These are phyloP conservation scores for Trypanosoma brucei DNA, from an alignment of 208 protist species.

Conservation along the genomic window DNA sequence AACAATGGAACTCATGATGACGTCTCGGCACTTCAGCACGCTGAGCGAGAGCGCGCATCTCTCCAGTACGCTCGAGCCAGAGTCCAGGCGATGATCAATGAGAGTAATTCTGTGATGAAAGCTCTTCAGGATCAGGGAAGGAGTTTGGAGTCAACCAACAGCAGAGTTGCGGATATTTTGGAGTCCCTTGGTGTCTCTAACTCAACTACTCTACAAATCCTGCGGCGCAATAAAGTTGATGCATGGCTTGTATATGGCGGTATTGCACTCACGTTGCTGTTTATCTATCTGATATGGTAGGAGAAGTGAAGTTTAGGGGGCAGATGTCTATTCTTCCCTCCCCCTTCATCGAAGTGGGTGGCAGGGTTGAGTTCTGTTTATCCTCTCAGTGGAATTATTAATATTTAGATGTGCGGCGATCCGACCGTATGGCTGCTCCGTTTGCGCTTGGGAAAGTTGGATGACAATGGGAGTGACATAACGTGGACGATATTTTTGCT, in stretches of 20 bases:
- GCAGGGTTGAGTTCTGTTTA: no score
- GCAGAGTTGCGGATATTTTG: slow-evolving; percentile 57
- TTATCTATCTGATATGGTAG: slow-evolving; percentile 18
- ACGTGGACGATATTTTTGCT: no score
- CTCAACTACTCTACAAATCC: slow-evolving; percentile 68
- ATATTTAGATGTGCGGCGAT: no score
- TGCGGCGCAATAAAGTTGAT: slow-evolving; percentile 75
- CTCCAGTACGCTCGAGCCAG: slow-evolving; percentile 62
- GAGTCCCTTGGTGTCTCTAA: slow-evolving; percentile 80
- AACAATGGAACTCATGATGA: slow-evolving; percentile 25
- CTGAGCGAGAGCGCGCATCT: slow-evolving; percentile 50
- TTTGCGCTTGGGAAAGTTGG: no score
- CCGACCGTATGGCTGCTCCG: no score
- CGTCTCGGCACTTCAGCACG: slow-evolving; percentile 40
- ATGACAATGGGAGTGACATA: no score
- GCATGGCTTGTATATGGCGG: slow-evolving; percentile 63
- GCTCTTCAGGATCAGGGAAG: slow-evolving; percentile 59
- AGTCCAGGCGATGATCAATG: slow-evolving; percentile 61
- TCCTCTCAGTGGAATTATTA: no score
- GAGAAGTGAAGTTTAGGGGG: neutral
- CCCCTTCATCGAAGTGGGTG: neutral
- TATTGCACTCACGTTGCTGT: slow-evolving; percentile 8
- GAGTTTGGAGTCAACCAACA: slow-evolving; percentile 47
- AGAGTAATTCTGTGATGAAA: slow-evolving; percentile 63
- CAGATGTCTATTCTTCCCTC: slow-evolving; percentile 2